Evolutionary conservation across 2,329 filamentous ascomycete genomes (phyloP).

Genomic region (Madurella fahalii): DNA sequence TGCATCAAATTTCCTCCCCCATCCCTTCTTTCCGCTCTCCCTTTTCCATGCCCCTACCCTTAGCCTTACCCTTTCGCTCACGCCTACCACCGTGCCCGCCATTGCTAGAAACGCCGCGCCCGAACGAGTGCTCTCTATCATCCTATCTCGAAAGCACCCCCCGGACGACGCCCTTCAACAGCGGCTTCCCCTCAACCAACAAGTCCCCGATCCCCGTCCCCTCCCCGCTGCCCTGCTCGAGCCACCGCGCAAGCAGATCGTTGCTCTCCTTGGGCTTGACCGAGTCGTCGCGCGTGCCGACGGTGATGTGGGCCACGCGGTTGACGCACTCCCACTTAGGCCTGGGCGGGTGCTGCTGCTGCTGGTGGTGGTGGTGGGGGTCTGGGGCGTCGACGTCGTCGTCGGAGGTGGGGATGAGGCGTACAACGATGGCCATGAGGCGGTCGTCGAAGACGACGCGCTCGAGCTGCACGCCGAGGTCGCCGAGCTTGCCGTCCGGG

Average conservation of each 20-base stretch:
- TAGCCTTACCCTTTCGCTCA: not conserved
- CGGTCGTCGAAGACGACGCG: slow-evolving; percentile 78
- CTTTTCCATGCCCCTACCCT: not conserved
- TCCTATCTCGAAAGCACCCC: slow-evolving; percentile 47
- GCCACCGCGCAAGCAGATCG: slow-evolving; percentile 71
- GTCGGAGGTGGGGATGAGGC: slow-evolving; percentile 51
- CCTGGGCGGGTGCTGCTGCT: not conserved
- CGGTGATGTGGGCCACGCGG: slow-evolving; percentile 76
- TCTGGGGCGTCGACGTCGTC: slow-evolving; percentile 15
- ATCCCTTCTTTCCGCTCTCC: not conserved
- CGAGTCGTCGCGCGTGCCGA: slow-evolving; percentile 69
- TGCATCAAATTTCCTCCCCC: not conserved
- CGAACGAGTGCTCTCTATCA: not conserved
- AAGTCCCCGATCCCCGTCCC: slow-evolving; percentile 46
- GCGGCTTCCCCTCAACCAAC: slow-evolving; percentile 46
- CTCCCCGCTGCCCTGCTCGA: slow-evolving; percentile 49
- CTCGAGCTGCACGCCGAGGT: slow-evolving; percentile 61
- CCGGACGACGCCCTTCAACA: slow-evolving; percentile 44
- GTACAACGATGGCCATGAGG: slow-evolving; percentile 87
- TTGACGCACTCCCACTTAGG: slow-evolving; percentile 67
- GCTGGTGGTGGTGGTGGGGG: not conserved
- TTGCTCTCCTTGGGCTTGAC: slow-evolving; percentile 97
- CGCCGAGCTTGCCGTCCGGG: slow-evolving; percentile 53
- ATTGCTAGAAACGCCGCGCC: not conserved
- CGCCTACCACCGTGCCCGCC: not conserved